Evolutionary conservation across 345 rosid genomes (phyloP).

Genomic region (Ceriops decandra): DNA sequence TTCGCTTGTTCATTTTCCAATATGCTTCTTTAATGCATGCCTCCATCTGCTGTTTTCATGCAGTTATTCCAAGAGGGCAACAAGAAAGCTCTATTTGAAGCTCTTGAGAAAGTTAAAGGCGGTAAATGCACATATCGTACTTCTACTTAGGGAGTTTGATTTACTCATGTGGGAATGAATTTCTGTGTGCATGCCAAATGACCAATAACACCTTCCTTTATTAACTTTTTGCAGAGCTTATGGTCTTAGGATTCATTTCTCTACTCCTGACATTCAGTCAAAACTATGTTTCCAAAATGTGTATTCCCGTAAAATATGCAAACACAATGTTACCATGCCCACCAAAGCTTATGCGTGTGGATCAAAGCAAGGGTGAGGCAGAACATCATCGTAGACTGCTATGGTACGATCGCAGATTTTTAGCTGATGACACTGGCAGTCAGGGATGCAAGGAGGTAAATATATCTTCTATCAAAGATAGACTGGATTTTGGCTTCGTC

Average conservation of each 20-base stretch:
- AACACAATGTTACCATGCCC: conserved; percentile 81
- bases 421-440: conserved; percentile 28
- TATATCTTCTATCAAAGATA: neutral
- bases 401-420: conserved; percentile 39
- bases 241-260: conserved; percentile 95
- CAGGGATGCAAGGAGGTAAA: conserved; percentile 37
- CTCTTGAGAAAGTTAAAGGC: conserved; percentile 75
- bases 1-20: too few relatives aligned
- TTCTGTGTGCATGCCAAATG: neutral
- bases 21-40: neutral
- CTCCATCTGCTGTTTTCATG: conserved; percentile 14
- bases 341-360: conserved; percentile 9
- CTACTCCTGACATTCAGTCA: conserved; percentile 76
- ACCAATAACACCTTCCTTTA: neutral
- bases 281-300: conserved; percentile 60
- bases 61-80: conserved; percentile 46
- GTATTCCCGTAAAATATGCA: conserved; percentile 48
- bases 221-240: conserved; percentile 57
- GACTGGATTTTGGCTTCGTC: too few relatives aligned
- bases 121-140: conserved; percentile 33
- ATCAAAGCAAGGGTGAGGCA: conserved; percentile 2
- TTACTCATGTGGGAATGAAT: neutral
- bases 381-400: conserved; percentile 41
- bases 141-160: neutral
- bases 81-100: conserved; percentile 70